A percentile compares a stretch with the other conserved stretches of the same genome.
Conservation (phyloP, 1,139 yeast genomes). For the Schizosaccharomyces versatilis region DNA sequence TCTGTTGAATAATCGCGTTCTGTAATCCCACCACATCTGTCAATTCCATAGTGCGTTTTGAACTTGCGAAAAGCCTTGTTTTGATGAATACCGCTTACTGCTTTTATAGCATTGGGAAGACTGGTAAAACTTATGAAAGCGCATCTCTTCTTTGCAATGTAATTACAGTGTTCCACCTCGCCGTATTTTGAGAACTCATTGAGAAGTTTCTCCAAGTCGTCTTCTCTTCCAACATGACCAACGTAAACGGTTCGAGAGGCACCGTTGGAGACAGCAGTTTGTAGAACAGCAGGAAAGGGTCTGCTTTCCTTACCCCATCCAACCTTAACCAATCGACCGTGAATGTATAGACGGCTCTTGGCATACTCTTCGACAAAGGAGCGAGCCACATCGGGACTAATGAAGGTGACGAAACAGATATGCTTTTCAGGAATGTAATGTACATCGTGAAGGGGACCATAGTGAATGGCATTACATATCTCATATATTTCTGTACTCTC, state of each 20-base stretch:
- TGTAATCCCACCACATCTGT: background rate
- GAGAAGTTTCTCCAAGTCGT: slow-evolving; percentile 38
- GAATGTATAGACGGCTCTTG: slow-evolving; percentile 59
- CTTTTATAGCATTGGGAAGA: slow-evolving; percentile 67
- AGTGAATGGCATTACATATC: slow-evolving; percentile 79
- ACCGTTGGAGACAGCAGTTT: slow-evolving; percentile 76
- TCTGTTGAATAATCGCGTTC: no score
- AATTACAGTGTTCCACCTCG: slow-evolving; percentile 83
- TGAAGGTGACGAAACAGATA: slow-evolving; percentile 78
- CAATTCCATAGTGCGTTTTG: background rate
- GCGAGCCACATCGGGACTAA: slow-evolving; percentile 81
- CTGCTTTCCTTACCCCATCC: slow-evolving; percentile 97
- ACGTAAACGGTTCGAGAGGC: slow-evolving; percentile 82
- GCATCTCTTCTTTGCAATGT: slow-evolving; percentile 59
- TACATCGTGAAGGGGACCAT: slow-evolving; percentile 54
- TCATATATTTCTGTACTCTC: slow-evolving; percentile 74
- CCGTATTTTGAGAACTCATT: slow-evolving; percentile 48
- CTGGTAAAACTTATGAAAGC: slow-evolving; percentile 83
- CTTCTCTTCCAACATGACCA: slow-evolving; percentile 41
- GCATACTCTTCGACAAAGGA: slow-evolving; percentile 79
- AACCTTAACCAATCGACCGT: slow-evolving; percentile 57
- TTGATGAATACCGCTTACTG: slow-evolving; percentile 31
- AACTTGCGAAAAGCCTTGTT: background rate
- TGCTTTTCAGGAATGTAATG: slow-evolving; percentile 52
- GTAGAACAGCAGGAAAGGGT: slow-evolving; percentile 54